Base-by-base conservation (phyloP, 2,329 filamentous ascomycete species). In the Cercospora brassicicola region DNA sequence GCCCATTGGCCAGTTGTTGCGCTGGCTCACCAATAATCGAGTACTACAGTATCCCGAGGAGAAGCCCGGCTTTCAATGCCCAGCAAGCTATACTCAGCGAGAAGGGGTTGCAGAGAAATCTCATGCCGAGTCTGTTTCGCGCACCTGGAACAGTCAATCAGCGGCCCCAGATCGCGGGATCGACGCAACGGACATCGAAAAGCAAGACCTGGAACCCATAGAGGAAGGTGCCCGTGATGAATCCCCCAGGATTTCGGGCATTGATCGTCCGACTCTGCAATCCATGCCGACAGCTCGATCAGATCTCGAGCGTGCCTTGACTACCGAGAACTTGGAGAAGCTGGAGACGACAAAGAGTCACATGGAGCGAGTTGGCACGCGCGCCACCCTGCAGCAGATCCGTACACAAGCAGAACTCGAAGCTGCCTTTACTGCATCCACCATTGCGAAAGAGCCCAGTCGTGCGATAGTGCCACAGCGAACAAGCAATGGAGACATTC, bases 11-110 rank as follows among this genome's bases (percentile, higher is more conserved):
- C 87, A 89, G 72, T 71, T 88, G 59, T 82, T 89, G 71, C 83
- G 88, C 72, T 85, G 81, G 72, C 60, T 84, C 64, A 86, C 87
- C 2, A 77, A 78, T 33, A 87, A 87, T 74, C 82, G 78, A 51
- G 74, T 85, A 53, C 79, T 90, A 11, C 81, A 83, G 67, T 89
- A 89, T 68, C 87, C 87, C 15, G 88, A 89, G 79, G 88, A 90
- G 70, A 80, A 79, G 67, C 72, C 83, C 23, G 86, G 80, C 71
- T 90, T 89, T 71, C 74, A 83, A 66, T 79, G 85, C 4, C 87
- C 87, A 2, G 69, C 71, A 57, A 72, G 74, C 31, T 85, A 85
- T 69, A 76, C 74, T 7, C 71, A 75, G 1, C 70, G 75, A 9
- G 65, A 69, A 53, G 42, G 2, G 15, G 3, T 18, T n/a, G 13